Evolutionary conservation across 2,329 filamentous ascomycete genomes (phyloP), one percentile per base, ranked within the genome.

Genomic region (Pyrenophora tritici-repentis): DNA sequence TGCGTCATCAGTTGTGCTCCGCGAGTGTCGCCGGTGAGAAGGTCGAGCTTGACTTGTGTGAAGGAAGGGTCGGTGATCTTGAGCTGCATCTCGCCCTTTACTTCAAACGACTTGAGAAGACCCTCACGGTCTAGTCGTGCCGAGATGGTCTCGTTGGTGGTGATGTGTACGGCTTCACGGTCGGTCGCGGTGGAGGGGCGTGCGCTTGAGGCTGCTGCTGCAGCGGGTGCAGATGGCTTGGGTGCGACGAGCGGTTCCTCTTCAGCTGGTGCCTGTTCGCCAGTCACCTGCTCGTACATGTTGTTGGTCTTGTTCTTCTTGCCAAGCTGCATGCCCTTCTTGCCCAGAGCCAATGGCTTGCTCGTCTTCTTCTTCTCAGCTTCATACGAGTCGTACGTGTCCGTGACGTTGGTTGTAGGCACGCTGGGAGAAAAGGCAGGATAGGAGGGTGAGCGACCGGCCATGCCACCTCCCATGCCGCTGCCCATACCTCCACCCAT

Each of bases 221-320:
- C 77, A 26, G 79, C 76, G 13, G 78, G 74, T 16, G 82, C 75
- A 68, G 72, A 77, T 56, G 65, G 78, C 70, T 79, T 80, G 37
- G 83, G 76, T 32, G 81, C 80, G 26, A 93, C 86, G 20, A 95
- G 81, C 32, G 91, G 91, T 71, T 96, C 91, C 32, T 86, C 86
- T 69, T 96, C 91, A 32, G 87, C 83, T n/a, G 91, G 92, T 71
- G 97, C 48, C 12, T 36, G 82, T 60, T 97, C 93, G 53, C 90
- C 90, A 61, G 91, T 88, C 29, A 99, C 92, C 67, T 92, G 89
- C 76, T 97, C 93, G 73, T 96, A 97, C 82, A 97, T 96, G 74
- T 96, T 93, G 24, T 89, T 96, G 17, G 90, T 92, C 81, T 97
- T 97, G 54, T 90, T 96, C 79, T 99, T 99, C 81, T 97, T 97